phyloP scores from a whole-genome alignment of 106 monocot species.

The Vanilla planifolia region DNA sequence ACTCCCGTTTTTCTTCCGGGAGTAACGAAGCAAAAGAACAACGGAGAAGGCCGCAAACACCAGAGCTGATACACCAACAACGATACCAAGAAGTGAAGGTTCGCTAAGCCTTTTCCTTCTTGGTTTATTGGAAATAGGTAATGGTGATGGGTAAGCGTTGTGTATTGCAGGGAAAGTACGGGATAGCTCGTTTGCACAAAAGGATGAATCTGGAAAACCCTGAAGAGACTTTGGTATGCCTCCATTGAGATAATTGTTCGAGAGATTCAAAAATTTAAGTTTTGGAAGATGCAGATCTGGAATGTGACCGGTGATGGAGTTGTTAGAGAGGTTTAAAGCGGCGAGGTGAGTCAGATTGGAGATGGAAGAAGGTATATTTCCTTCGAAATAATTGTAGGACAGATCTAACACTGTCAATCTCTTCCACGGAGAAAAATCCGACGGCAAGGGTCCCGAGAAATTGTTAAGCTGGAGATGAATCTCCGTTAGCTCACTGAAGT shows the following conservation, averaged over 20 bases:
- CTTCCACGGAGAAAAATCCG: conserved; percentile 25
- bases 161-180: conserved; percentile 3
- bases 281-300: conserved; percentile 39
- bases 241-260: conserved; percentile 46
- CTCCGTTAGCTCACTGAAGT: conserved; percentile 30
- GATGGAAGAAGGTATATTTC: conserved; percentile 33
- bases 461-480: conserved; percentile 56
- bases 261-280: conserved; percentile 34
- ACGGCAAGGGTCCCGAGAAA: conserved; percentile 37
- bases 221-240: conserved; percentile 36
- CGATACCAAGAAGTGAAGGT: conserved; percentile 33
- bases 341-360: conserved; percentile 33
- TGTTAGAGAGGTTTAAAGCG: conserved; percentile 46
- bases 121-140: not conserved
- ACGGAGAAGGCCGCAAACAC: conserved; percentile 15
- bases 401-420: conserved; percentile 43
- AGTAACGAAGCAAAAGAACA: conserved; percentile 6
- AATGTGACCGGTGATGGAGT: conserved; percentile 43
- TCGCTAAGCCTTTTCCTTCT: conserved; percentile 12
- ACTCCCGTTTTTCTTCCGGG: conserved; percentile 7
- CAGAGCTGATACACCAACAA: conserved; percentile 25
- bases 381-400: conserved; percentile 43
- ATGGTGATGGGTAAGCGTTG: not conserved
- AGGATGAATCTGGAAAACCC: conserved; percentile 35
- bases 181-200: conserved; percentile 31